These are phyloP conservation scores for Candida silvicultrix DNA, from an alignment of 805 yeast species.

Conservation along the genomic window DNA sequence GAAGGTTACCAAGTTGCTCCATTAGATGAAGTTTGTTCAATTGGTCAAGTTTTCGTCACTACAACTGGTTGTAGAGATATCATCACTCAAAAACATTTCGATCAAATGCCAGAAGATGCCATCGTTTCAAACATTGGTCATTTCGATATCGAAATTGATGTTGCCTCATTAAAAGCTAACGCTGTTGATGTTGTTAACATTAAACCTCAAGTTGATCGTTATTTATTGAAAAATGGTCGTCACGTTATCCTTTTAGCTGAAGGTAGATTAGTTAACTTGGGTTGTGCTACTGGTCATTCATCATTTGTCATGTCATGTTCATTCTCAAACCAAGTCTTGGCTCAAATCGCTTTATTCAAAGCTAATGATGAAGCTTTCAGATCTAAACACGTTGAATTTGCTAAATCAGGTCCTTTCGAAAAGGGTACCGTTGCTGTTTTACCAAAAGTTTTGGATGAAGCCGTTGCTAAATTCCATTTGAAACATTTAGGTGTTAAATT, in stretches of 20 bases:
- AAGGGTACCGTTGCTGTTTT: constrained; percentile 85
- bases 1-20: constrained; percentile 97
- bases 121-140: constrained; percentile 99
- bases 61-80: constrained; percentile 99
- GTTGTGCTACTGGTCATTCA: constrained; percentile 99
- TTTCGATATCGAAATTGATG: constrained; percentile 98
- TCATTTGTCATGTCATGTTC: constrained; percentile 99
- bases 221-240: constrained; percentile 79
- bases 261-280: constrained; percentile 98
- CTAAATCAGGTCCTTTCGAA: constrained; percentile 85
- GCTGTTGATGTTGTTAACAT: constrained; percentile 93
- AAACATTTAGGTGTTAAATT: constrained; percentile 89
- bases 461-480: constrained; percentile 96
- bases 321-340: constrained; percentile 98
- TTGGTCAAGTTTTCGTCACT: constrained; percentile 97
- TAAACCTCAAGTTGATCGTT: constrained; percentile 99
- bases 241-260: constrained; percentile 95
- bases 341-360: constrained; percentile 96
- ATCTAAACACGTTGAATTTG: constrained; percentile 77
- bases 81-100: constrained; percentile 83
- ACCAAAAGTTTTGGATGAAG: constrained; percentile 98
- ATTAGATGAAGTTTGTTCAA: constrained; percentile 85
- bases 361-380: constrained; percentile 78
- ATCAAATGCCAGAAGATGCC: constrained; percentile 96
- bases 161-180: constrained; percentile 95